Conservation (phyloP, 139 green algal genomes). For the Volvox africanus region DNA sequence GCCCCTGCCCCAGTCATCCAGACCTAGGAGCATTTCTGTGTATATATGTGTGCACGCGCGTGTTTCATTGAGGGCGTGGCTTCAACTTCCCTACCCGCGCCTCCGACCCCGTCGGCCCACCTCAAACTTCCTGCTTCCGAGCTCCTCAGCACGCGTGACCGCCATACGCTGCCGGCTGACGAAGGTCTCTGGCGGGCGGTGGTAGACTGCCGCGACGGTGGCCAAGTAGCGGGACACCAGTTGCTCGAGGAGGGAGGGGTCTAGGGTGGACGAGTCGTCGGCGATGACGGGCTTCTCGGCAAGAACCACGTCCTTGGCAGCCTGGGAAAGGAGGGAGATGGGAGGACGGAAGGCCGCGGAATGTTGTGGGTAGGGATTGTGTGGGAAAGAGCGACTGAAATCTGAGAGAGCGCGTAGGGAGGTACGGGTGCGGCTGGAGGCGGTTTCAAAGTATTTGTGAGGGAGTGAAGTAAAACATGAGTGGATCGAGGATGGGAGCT, state of each 20-base stretch:
- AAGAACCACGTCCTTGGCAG: constrained; percentile 95
- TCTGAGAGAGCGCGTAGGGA: too few species aligned
- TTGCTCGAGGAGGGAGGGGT: constrained; percentile 84
- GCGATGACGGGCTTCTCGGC: constrained; percentile 94
- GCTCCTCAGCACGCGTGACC: constrained; percentile 72
- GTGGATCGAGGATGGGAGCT: too few species aligned
- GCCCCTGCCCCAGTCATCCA: too few species aligned
- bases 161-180: constrained; percentile 79
- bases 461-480: too few species aligned
- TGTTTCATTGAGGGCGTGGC: too few species aligned
- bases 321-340: constrained; percentile 29
- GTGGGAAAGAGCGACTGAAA: too few species aligned
- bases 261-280: constrained; percentile 78
- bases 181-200: constrained; percentile 90
- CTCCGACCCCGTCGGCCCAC: neutral
- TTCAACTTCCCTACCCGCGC: too few species aligned
- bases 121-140: constrained; percentile 38
- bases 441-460: too few species aligned
- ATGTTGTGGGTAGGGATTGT: too few species aligned
- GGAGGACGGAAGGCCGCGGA: neutral
- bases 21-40: too few species aligned
- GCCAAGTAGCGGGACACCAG: constrained; percentile 81
- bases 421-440: too few species aligned
- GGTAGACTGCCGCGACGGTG: constrained; percentile 91
- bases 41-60: too few species aligned